phyloP scores from a whole-genome alignment of 257 asterid species.

The Solanum neorickii region DNA sequence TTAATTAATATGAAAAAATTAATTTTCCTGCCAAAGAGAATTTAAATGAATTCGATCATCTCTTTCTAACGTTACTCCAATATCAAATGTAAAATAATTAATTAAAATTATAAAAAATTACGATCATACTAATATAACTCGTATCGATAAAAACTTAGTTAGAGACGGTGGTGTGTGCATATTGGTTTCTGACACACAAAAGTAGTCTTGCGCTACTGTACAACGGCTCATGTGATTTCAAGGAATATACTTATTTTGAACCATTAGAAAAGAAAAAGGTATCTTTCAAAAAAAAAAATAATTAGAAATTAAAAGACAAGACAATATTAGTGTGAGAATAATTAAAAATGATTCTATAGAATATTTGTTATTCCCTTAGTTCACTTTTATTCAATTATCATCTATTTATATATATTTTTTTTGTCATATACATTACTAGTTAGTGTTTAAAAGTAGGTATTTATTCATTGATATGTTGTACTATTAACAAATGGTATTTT shows the following conservation, averaged over 20 bases:
- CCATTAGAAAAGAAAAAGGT: background rate
- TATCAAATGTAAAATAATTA: fast-evolving
- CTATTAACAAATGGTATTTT: too few species aligned
- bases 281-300: background rate
- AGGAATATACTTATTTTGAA: background rate
- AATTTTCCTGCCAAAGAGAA: too few species aligned
- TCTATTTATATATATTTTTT: too few species aligned
- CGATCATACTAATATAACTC: fast-evolving
- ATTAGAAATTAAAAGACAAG: background rate
- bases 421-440: too few species aligned
- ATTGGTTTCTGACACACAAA: background rate
- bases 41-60: background rate
- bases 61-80: fast-evolving
- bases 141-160: too few species aligned
- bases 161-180: background rate
- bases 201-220: background rate
- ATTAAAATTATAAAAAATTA: too few species aligned
- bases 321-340: background rate
- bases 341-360: background rate
- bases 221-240: background rate
- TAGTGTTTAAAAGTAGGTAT: too few species aligned
- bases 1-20: too few species aligned
- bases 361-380: background rate
- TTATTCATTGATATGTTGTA: too few species aligned
- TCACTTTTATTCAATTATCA: background rate